Base-by-base conservation (phyloP, 768 basidiomycete genomes). In the Gymnopilus junonius region DNA sequence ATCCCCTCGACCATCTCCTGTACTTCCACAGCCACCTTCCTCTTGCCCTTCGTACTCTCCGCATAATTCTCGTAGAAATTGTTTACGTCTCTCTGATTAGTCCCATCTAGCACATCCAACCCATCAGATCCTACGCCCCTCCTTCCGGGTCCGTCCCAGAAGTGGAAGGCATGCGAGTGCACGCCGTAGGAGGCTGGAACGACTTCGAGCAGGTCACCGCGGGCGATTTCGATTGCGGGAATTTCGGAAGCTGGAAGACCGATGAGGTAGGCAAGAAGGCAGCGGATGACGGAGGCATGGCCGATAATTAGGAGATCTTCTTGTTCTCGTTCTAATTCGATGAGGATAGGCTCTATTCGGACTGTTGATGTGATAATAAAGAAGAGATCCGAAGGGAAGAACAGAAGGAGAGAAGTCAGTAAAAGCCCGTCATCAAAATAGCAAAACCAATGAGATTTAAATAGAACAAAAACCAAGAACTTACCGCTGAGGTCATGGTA, bases 281-380 rank as follows among this genome's bases (percentile, higher is more conserved):
- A 99, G 17, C 97, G 89, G 70, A 99, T 97, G 73, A 99, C 97
- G 40, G 95, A 97, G 15, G 96, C 94, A 73, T 98, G 96, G 1
- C 95, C 96, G 68, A 99, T 94, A 75, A 99, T 98, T 39, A 99
- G 82, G 4, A 99, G 80, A 76, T 99, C 97, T 70, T 97, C 94
- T 70, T 92, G 88, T 75, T 95, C 92, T 57, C 96, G 86, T 77
- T 99, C 97, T 17, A 99, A 82, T 75, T 99, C 97, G 72, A 98
- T 89, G 32, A 99, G 84, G 31, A 91, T 85, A 0, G 94, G 94
- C 72, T 98, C 96, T n/a, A 98, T 79, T 42, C 96, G 94, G 58
- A 97, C 95, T 96, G 70, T 0, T 61, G 55, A 8, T 31, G 37
- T 58, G n/a, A 35, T 53, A 21, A 35, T 25, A 35, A 39, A 32